Evolutionary conservation across 2,329 filamentous ascomycete genomes (phyloP).

Genomic region (Paracamarosporium sp.): DNA sequence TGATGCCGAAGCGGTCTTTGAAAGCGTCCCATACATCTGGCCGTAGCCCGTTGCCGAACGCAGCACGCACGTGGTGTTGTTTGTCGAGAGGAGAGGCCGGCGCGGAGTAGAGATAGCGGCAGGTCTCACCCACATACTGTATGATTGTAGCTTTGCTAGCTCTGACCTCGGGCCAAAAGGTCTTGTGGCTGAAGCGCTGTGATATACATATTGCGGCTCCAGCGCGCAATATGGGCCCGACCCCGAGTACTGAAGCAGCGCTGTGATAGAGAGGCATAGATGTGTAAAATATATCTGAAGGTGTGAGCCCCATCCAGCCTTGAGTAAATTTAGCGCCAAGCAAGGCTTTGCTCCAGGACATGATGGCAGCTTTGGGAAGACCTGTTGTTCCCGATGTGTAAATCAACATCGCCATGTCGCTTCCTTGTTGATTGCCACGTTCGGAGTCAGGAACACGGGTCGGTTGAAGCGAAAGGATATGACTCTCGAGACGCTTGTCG

Average conservation of each 20-base stretch:
- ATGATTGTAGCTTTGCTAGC: constrained; percentile 45
- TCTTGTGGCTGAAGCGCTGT: constrained; percentile 44
- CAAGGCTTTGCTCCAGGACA: constrained; percentile 35
- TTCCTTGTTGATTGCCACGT: constrained; percentile 29
- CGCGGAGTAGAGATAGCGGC: constrained; percentile 46
- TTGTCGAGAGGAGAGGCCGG: constrained; percentile 39
- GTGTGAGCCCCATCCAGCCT: constrained; percentile 32
- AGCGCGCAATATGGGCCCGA: constrained; percentile 32
- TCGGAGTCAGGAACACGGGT: constrained; percentile 37
- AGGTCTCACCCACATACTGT: constrained; percentile 50
- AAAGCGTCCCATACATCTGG: constrained; percentile 51
- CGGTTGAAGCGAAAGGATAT: constrained; percentile 36
- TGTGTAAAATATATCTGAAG: constrained; percentile 43
- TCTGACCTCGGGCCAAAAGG: constrained; percentile 47
- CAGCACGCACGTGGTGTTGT: constrained; percentile 37
- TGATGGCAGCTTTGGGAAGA: constrained; percentile 43
- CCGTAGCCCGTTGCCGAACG: constrained; percentile 50
- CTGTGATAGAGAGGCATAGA: constrained; percentile 49
- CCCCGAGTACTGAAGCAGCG: constrained; percentile 36
- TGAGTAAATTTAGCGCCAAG: constrained; percentile 25
- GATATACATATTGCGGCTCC: constrained; percentile 38
- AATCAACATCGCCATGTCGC: constrained; percentile 45
- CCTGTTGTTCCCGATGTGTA: constrained; percentile 49
- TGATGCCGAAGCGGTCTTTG: constrained; percentile 48
- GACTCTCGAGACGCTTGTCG: constrained; percentile 29